These are phyloP conservation scores for Boletus subparvulus DNA, from an alignment of 768 basidiomycete species.

Conservation along the genomic window DNA sequence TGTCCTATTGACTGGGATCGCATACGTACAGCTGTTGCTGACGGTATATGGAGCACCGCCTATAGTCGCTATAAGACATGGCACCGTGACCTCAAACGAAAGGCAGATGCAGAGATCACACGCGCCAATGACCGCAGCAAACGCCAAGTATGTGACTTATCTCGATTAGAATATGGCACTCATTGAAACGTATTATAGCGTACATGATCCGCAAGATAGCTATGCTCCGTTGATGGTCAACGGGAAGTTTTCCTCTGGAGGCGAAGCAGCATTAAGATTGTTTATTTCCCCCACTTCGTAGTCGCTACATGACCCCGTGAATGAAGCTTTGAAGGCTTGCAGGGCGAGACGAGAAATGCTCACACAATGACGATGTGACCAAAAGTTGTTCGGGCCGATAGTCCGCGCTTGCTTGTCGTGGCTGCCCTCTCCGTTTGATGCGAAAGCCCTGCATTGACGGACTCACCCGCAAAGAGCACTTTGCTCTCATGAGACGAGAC, in stretches of 20 bases:
- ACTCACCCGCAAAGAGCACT: not conserved
- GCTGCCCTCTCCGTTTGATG: not conserved
- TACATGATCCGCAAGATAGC: too few relatives aligned
- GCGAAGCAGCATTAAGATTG: not conserved
- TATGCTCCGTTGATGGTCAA: not conserved
- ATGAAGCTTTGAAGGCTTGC: not conserved
- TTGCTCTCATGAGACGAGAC: not conserved
- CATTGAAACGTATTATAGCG: too few relatives aligned
- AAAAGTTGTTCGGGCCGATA: not conserved
- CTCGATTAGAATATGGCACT: too few relatives aligned
- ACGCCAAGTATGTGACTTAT: too few relatives aligned
- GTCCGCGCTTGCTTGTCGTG: not conserved
- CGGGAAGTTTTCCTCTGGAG: not conserved
- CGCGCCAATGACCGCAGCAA: too few relatives aligned
- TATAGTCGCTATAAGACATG: too few relatives aligned
- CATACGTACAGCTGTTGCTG: too few relatives aligned
- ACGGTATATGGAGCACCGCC: too few relatives aligned
- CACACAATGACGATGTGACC: not conserved
- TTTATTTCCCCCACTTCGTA: too few relatives aligned
- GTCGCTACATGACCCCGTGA: conserved; percentile 1
- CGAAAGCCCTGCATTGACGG: not conserved
- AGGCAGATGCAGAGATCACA: too few relatives aligned
- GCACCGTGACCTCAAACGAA: too few relatives aligned
- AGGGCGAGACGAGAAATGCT: not conserved
- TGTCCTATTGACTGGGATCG: too few relatives aligned